Conservation (phyloP, 2,329 filamentous ascomycete species). For the Didymella keratinophila region DNA sequence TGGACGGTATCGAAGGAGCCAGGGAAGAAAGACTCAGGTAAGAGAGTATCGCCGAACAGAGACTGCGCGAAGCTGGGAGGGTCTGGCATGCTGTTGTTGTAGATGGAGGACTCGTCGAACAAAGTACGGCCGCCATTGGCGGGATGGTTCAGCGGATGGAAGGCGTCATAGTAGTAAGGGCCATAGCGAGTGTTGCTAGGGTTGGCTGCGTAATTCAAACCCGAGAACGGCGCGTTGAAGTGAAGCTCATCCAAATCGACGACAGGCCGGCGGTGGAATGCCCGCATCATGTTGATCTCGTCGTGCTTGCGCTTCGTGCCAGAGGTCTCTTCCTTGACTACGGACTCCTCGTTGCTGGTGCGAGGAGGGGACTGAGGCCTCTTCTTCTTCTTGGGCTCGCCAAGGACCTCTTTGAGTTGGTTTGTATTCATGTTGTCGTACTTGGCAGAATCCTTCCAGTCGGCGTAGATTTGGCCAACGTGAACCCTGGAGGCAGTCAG, state of each 20-base stretch:
- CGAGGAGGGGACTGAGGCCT: neutral
- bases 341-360: neutral
- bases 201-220: constrained; percentile 1
- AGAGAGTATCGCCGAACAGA: neutral
- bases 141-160: neutral
- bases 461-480: neutral
- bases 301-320: constrained; percentile 8
- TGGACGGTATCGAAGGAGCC: neutral
- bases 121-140: neutral
- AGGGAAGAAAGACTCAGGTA: neutral
- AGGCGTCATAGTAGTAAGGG: neutral
- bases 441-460: neutral
- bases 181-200: neutral
- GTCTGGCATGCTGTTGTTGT: neutral
- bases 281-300: neutral
- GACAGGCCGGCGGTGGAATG: neutral
- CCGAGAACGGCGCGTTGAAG: neutral
- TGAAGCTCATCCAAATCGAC: constrained; percentile 14
- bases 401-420: neutral
- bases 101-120: neutral
- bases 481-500: neutral
- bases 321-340: constrained; percentile 3
- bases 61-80: neutral
- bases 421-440: neutral
- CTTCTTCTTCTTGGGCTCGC: neutral